These are phyloP conservation scores for Aspergillus tubingensis DNA, from an alignment of 2,329 filamentous ascomycete genomes.

Conservation along the genomic window DNA sequence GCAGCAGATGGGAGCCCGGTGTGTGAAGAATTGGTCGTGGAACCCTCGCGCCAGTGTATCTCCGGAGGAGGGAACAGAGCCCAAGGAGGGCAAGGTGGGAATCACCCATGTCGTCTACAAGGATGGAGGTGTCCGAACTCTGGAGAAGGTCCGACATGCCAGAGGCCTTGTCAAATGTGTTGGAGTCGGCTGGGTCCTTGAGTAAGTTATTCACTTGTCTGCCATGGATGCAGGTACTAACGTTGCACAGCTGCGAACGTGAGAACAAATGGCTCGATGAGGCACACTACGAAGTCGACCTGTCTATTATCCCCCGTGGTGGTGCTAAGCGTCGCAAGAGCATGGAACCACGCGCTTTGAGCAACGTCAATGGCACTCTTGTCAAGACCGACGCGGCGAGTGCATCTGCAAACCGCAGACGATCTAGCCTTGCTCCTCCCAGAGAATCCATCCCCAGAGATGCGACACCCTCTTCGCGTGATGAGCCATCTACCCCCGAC, in stretches of 20 bases:
- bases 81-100: constrained; percentile 58
- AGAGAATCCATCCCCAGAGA: constrained; percentile 37
- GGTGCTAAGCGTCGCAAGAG: constrained; percentile 73
- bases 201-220: constrained; percentile 59
- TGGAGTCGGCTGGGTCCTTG: constrained; percentile 83
- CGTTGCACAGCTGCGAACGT: constrained; percentile 64
- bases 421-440: constrained; percentile 33
- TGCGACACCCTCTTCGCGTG: constrained; percentile 31
- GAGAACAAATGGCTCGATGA: constrained; percentile 78
- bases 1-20: constrained; percentile 77
- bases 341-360: constrained; percentile 73
- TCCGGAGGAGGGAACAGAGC: constrained; percentile 34
- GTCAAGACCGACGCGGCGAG: constrained; percentile 41
- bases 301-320: constrained; percentile 66
- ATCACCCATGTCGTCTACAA: constrained; percentile 92
- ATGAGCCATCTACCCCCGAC: constrained; percentile 19
- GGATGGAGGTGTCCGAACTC: constrained; percentile 75
- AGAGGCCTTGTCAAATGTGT: constrained; percentile 79
- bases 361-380: constrained; percentile 68
- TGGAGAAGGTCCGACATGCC: constrained; percentile 76
- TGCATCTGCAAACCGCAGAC: constrained; percentile 30
- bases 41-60: constrained; percentile 56
- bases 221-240: constrained; percentile 14
- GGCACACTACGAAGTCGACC: constrained; percentile 67
- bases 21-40: constrained; percentile 76